Percentiles rank a stretch among this genome's conserved stretches.
phyloP scores from a whole-genome alignment of 2,329 filamentous ascomycete genomes.

The Pseudogymnoascus sp. region DNA sequence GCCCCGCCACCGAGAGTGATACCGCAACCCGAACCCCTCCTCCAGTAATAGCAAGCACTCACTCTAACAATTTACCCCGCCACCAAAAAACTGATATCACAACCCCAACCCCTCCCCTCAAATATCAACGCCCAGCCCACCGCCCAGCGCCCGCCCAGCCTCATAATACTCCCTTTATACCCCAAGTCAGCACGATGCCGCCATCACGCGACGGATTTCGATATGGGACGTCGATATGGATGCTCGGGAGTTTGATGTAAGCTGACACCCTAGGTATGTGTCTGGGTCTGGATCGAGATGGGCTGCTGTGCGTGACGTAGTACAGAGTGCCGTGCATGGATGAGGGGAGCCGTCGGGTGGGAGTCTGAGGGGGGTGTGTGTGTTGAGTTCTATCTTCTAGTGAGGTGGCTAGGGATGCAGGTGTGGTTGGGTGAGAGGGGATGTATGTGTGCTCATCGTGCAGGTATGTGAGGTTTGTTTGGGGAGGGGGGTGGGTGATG shows the following conservation, averaged over 20 bases:
- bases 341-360: neutral
- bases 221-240: neutral
- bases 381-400: no score
- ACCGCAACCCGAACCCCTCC: no score
- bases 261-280: no score
- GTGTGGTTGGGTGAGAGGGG: neutral
- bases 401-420: neutral
- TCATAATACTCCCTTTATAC: neutral
- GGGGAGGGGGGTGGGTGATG: neutral
- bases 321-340: neutral
- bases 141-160: neutral
- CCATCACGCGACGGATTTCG: neutral
- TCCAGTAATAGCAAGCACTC: no score
- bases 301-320: neutral
- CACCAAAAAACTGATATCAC: neutral
- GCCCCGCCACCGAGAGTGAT: neutral
- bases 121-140: neutral
- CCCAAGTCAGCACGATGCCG: neutral
- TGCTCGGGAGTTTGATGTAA: no score
- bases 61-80: neutral
- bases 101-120: neutral
- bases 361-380: neutral
- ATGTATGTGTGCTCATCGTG: neutral
- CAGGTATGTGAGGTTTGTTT: neutral
- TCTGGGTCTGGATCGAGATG: neutral